Base-by-base conservation (phyloP, 768 basidiomycete species). In the Daedaleopsis nitida region DNA sequence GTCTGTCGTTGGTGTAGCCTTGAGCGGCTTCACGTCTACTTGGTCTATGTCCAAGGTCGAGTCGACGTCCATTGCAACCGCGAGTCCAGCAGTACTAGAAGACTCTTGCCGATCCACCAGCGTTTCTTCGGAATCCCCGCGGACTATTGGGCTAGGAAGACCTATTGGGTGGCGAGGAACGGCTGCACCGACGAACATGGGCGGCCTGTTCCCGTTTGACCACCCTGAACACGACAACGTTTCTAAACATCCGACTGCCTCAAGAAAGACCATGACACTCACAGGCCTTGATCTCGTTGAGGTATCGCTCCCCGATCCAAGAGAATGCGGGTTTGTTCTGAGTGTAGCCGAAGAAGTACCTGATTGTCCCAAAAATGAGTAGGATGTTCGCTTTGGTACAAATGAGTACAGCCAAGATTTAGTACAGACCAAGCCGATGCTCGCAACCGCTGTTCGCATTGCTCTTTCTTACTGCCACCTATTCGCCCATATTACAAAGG, bases 261-360 rank as follows among this genome's bases (percentile, higher is more conserved):
- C 47, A 3, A 24, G 23, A 19, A 38, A 27, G 7, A 49, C 13
- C 23, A 12, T 34, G 7, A 17, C 34, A 51, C 66, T 59, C 24
- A 66, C 66, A 50, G 38, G 66, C 59, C 34, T 55, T 63, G n/a
- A 64, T 66, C 52, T 64, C 60, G 39, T 66, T 64, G 1, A 66
- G 63, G 27, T 64, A 66, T 9, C 60, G 19, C 27, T 64, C 57
- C 6, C 63, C 63, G n/a, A 66, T 60, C 66, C 66, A 66, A 0
- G 65, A 62, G 38, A 66, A 66, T 1, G 66, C 47, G 10, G 23
- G 44, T 12, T 64, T 64, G 38, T 56, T 42, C 11, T 62, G 48
- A 16, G 43, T 37, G 35, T 66, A 64, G 38, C 63, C 66, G 27
- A 62, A 66, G 27, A 27, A 54, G 24, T 66, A 66, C 62, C 66